Evolutionary conservation across 1,284 basidiomycete species (phyloP).

Genomic region (Cutaneotrichosporon arboriforme): DNA sequence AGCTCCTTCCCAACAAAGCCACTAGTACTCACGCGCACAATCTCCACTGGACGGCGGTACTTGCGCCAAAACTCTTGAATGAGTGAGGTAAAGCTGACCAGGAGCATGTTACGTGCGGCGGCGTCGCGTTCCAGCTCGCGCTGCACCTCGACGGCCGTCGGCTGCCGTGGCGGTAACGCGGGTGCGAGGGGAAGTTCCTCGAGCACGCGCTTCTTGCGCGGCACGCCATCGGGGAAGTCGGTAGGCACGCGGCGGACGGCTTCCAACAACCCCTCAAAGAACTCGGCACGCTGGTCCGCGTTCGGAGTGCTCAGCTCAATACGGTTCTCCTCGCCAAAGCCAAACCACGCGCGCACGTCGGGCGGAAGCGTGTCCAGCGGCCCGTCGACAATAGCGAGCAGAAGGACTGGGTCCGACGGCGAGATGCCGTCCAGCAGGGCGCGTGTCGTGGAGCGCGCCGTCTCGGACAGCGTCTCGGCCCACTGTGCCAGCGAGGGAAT

Average conservation of each 20-base stretch:
- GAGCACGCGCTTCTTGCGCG: slow-evolving; percentile 73
- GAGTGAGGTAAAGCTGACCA: slow-evolving; percentile 79
- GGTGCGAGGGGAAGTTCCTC: slow-evolving; percentile 85
- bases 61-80: slow-evolving; percentile 85
- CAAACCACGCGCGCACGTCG: slow-evolving; percentile 92
- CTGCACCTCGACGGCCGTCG: slow-evolving; percentile 75
- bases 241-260: slow-evolving; percentile 71
- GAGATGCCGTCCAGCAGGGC: slow-evolving; percentile 86
- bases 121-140: slow-evolving; percentile 77
- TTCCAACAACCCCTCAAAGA: slow-evolving; percentile 69
- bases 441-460: slow-evolving; percentile 74
- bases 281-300: slow-evolving; percentile 59
- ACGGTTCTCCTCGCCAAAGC: slow-evolving; percentile 66
- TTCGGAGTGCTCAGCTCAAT: slow-evolving; percentile 59
- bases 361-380: slow-evolving; percentile 63
- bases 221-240: slow-evolving; percentile 84
- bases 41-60: slow-evolving; percentile 83
- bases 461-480: slow-evolving; percentile 78
- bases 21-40: slow-evolving; percentile 61
- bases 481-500: slow-evolving; percentile 85
- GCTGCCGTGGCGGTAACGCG: slow-evolving; percentile 77
- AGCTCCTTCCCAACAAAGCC: not conserved
- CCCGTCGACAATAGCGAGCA: slow-evolving; percentile 84
- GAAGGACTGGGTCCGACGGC: slow-evolving; percentile 84
- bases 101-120: slow-evolving; percentile 72